phyloP scores from a whole-genome alignment of 2,329 filamentous ascomycete species.

The Pseudopyricularia javanii region DNA sequence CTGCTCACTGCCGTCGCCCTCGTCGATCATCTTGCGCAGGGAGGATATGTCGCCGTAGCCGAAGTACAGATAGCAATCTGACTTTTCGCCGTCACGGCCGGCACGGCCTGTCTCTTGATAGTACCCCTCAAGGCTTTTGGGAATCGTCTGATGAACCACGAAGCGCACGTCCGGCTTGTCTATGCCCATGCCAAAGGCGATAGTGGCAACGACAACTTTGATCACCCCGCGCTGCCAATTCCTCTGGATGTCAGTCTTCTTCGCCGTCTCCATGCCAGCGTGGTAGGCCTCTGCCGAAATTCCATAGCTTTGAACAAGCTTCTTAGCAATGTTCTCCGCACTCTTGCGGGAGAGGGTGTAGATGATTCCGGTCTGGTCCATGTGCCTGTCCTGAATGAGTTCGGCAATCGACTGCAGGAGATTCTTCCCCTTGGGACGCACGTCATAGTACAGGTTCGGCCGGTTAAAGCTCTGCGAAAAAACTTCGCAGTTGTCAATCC shows the following conservation, averaged over 20 bases:
- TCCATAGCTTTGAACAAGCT: conserved; percentile 44
- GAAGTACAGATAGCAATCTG: conserved; percentile 85
- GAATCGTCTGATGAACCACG: conserved; percentile 84
- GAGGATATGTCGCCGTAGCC: conserved; percentile 63
- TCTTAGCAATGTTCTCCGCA: conserved; percentile 67
- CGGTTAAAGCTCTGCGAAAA: conserved; percentile 94
- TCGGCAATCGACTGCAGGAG: conserved; percentile 40
- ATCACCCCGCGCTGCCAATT: conserved; percentile 70
- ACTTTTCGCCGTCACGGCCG: conserved; percentile 76
- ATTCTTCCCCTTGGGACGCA: conserved; percentile 57
- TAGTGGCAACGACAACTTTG: conserved; percentile 92
- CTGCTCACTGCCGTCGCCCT: conserved; percentile 60
- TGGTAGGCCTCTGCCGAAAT: conserved; percentile 81
- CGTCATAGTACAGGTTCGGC: conserved; percentile 86
- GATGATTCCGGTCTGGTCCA: conserved; percentile 71
- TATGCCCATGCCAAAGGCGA: conserved; percentile 99
- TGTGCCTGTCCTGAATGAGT: conserved; percentile 60
- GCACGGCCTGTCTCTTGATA: conserved; percentile 97
- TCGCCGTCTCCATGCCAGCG: conserved; percentile 56
- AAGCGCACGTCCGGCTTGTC: conserved; percentile 96
- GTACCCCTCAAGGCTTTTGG: conserved; percentile 93
- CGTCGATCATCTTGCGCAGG: conserved; percentile 69
- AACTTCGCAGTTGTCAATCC: conserved; percentile 63
- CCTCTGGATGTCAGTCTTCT: conserved; percentile 61
- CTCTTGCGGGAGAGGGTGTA: conserved; percentile 81